A percentile compares a stretch with the other conserved stretches of the same genome.
Conservation (phyloP, 1,139 yeast species). For the Wickerhamiella infanticola region DNA sequence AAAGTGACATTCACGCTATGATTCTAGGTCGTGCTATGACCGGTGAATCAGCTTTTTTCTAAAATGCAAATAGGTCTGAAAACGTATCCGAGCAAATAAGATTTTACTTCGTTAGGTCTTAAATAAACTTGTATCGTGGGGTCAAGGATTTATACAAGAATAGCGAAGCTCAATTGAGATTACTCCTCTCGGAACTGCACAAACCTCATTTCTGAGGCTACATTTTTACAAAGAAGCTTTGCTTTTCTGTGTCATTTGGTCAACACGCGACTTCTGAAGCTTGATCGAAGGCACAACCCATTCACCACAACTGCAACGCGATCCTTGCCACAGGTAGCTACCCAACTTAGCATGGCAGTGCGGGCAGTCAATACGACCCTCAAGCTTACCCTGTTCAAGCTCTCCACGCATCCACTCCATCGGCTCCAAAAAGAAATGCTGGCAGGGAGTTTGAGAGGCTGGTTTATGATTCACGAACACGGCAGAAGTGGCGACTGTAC, state of each 20-base stretch:
- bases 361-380: slow-evolving; percentile 77
- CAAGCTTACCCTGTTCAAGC: slow-evolving; percentile 48
- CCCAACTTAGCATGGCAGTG: slow-evolving; percentile 64
- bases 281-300: slow-evolving; percentile 95
- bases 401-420: slow-evolving; percentile 81
- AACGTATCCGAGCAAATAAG: no score
- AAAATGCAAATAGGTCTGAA: not conserved
- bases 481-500: slow-evolving; percentile 33
- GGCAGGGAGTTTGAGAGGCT: slow-evolving; percentile 30
- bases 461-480: slow-evolving; percentile 16
- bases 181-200: no score
- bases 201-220: not conserved
- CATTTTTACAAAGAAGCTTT: not conserved
- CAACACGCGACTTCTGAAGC: slow-evolving; percentile 67
- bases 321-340: slow-evolving; percentile 89
- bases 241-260: slow-evolving; percentile 30
- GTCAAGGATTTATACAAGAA: no score
- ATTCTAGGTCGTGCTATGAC: slow-evolving; percentile 31
- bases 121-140: no score
- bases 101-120: no score
- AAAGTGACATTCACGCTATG: slow-evolving; percentile 31
- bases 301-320: slow-evolving; percentile 83
- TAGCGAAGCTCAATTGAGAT: no score
- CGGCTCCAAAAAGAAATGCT: slow-evolving; percentile 82
- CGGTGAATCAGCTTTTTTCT: slow-evolving; percentile 26